A percentile compares a stretch with the other conserved stretches of the same genome.
Evolutionary conservation across 345 rosid species (phyloP).

Genomic region (Populus davidiana): DNA sequence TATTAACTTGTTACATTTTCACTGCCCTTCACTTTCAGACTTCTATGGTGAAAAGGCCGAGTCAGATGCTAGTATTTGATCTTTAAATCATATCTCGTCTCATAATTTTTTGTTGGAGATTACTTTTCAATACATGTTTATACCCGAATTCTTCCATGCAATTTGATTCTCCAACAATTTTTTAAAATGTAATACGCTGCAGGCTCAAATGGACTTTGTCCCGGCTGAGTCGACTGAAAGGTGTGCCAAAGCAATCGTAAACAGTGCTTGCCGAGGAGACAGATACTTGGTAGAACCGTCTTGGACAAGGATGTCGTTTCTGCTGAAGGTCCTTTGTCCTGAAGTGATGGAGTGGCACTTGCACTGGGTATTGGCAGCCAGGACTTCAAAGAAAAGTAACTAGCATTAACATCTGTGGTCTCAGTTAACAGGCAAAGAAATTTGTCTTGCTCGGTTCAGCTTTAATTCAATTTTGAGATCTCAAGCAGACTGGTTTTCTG

Average conservation of each 20-base stretch:
- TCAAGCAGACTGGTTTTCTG: background rate
- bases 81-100: too few species aligned
- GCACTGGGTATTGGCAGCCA: background rate
- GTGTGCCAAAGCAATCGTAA: slow-evolving; percentile 18
- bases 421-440: background rate
- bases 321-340: slow-evolving; percentile 7
- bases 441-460: background rate
- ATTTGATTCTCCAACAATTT: background rate
- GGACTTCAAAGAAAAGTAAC: background rate
- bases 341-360: slow-evolving; percentile 9
- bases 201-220: background rate
- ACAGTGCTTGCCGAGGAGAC: slow-evolving; percentile 21
- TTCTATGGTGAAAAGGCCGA: too few species aligned
- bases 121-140: background rate
- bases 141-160: background rate
- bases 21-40: too few species aligned
- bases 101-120: background rate
- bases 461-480: background rate
- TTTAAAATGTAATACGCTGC: background rate
- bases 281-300: slow-evolving; percentile 8
- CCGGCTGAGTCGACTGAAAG: background rate
- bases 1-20: too few species aligned
- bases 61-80: too few species aligned
- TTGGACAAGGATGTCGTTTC: background rate
- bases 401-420: background rate